Evolutionary conservation across 2,329 filamentous ascomycete species (phyloP), one percentile per base, ranked within the genome.

Genomic region (Zymoseptoria tritici): DNA sequence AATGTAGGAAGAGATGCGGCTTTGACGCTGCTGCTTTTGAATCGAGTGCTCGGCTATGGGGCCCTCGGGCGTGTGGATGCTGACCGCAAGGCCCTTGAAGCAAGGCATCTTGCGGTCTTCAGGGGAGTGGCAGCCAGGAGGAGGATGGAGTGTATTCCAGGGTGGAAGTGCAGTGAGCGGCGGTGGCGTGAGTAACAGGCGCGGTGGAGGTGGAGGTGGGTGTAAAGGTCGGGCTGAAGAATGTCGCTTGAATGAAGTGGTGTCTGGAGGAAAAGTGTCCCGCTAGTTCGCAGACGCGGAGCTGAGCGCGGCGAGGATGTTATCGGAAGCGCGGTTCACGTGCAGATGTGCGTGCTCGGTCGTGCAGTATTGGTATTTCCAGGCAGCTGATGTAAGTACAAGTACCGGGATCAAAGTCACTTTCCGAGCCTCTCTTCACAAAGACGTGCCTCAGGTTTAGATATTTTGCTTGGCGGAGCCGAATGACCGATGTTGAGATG

Each of bases 31-130:
- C 77, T 97, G 91, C 74, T 91, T 94, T 79, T 97, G 93, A 69
- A 97, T 89, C 70, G 92, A 93, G 79, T 96, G 88, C 78, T 99
- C 94, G 63, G 91, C 82, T 66, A 99, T 85, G 66, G 94, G 92
- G 52, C 85, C 85, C 67, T 84, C 81, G 68, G 91, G 83, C 52
- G 85, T 86, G 79, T 99, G 94, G 75, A 97, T 95, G 83, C 90
- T 96, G 74, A 97, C 93, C 71, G 94, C 93, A 78, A 99, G 91
- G 78, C 94, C 94, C 81, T 97, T 96, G 81, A 97, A 99, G 85
- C 92, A 97, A 80, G 94, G 94, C 94, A 89, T 89, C 67, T 66
- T 73, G 67, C 67, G 68, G 69, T 67, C 67, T 57, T 53, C 52
- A 53, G 13, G 29, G 20, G 21, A 29, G 13, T 46, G 36, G 16